These are phyloP conservation scores for Cicer chorassanicum DNA, from an alignment of 306 rosid species.

Conservation along the genomic window DNA sequence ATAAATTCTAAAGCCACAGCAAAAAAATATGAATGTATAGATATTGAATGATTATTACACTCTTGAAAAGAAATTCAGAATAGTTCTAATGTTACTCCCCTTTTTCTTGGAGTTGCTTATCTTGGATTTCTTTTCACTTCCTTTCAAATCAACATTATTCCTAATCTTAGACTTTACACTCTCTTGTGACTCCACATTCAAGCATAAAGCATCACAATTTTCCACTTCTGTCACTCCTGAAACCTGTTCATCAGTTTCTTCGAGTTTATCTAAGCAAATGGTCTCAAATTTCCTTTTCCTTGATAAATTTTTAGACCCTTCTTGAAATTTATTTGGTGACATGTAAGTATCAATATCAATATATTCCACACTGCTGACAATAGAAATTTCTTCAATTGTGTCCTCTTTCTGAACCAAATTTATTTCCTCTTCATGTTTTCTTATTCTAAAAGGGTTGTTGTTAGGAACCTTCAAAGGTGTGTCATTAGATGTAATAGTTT, in stretches of 20 bases:
- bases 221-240: conserved; percentile 64
- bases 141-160: conserved; percentile 48
- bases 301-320: conserved; percentile 43
- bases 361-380: conserved; percentile 46
- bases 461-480: conserved; percentile 59
- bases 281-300: conserved; percentile 60
- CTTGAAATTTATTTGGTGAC: conserved; percentile 42
- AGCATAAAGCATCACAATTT: conserved; percentile 47
- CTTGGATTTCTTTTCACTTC: conserved; percentile 59
- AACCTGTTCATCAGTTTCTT: conserved; percentile 45
- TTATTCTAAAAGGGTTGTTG: conserved; percentile 86
- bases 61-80: conserved; percentile 81
- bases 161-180: conserved; percentile 65
- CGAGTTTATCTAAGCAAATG: conserved; percentile 45
- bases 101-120: conserved; percentile 53
- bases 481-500: conserved; percentile 11
- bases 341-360: conserved; percentile 46
- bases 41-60: conserved; percentile 56
- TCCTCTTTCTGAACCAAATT: conserved; percentile 42
- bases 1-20: neutral
- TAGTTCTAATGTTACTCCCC: conserved; percentile 50
- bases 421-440: conserved; percentile 51
- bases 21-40: neutral
- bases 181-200: conserved; percentile 62
- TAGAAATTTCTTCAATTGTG: conserved; percentile 43